Conservation (phyloP, 2,329 filamentous ascomycete species). For the Dendrostoma leiphaemia region DNA sequence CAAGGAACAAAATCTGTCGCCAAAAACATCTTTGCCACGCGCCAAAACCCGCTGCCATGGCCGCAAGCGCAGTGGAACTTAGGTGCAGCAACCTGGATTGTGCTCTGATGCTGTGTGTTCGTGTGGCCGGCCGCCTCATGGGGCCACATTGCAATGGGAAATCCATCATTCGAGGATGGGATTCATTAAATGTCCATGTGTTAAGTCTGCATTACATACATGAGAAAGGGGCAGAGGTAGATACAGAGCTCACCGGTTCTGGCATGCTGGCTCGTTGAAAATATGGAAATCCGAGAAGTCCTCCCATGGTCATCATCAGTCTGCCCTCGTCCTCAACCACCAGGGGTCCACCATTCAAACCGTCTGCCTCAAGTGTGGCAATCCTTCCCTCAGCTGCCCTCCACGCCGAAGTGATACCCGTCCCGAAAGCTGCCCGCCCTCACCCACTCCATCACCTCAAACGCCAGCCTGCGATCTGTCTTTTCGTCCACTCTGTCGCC, state of each 20-base stretch:
- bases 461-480: constrained; percentile 71
- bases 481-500: constrained; percentile 59
- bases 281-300: neutral
- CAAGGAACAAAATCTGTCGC: too few relatives aligned
- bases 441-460: constrained; percentile 86
- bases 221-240: neutral
- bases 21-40: too few relatives aligned
- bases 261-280: neutral
- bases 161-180: too few relatives aligned
- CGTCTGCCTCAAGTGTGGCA: too few relatives aligned
- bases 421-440: constrained; percentile 43
- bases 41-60: too few relatives aligned
- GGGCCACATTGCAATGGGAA: too few relatives aligned
- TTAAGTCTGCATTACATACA: neutral
- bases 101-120: too few relatives aligned
- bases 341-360: neutral
- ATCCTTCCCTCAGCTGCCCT: neutral
- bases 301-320: neutral
- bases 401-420: constrained; percentile 16
- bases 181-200: neutral
- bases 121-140: too few relatives aligned
- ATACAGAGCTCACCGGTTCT: neutral
- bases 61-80: too few relatives aligned
- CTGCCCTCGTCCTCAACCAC: neutral
- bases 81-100: too few relatives aligned